phyloP scores from a whole-genome alignment of 495 filamentous ascomycete genomes.

The Acidomyces sp. region DNA sequence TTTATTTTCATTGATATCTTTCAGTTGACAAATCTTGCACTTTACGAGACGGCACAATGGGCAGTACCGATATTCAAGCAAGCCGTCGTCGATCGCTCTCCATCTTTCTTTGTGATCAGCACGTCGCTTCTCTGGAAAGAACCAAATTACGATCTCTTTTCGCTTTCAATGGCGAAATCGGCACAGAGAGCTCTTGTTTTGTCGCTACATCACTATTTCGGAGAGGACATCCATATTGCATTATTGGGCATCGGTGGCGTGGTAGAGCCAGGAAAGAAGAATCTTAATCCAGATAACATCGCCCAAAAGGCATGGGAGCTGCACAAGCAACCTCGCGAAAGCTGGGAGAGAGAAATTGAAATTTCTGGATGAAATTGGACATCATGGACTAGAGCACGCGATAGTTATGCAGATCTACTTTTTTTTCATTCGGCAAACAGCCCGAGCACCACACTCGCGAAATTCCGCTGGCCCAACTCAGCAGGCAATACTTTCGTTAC shows the following conservation, averaged over 20 bases:
- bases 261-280: slow-evolving; percentile 15
- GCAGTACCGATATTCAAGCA: slow-evolving; percentile 16
- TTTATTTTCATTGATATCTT: slow-evolving; percentile 1
- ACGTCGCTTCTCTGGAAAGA: slow-evolving; percentile 13
- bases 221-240: slow-evolving; percentile 15
- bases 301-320: slow-evolving; percentile 15
- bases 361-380: slow-evolving; percentile 12
- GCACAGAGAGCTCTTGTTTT: slow-evolving; percentile 18
- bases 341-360: slow-evolving; percentile 16
- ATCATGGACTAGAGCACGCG: no score
- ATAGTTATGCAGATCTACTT: no score
- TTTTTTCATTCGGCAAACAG: no score
- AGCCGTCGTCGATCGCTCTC: slow-evolving; percentile 1
- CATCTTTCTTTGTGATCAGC: slow-evolving; percentile 16
- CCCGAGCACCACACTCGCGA: no score
- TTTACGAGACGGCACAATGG: slow-evolving; percentile 18
- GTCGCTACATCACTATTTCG: slow-evolving; percentile 16
- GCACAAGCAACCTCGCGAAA: slow-evolving; percentile 17
- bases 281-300: slow-evolving; percentile 16
- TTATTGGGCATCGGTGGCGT: slow-evolving; percentile 17
- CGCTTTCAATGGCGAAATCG: slow-evolving; percentile 18
- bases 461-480: no score
- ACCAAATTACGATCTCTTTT: slow-evolving; percentile 13
- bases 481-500: not conserved
- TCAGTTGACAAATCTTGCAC: slow-evolving; percentile 10